Conservation (phyloP, 2,329 filamentous ascomycete species). For the Venturia effusa region DNA sequence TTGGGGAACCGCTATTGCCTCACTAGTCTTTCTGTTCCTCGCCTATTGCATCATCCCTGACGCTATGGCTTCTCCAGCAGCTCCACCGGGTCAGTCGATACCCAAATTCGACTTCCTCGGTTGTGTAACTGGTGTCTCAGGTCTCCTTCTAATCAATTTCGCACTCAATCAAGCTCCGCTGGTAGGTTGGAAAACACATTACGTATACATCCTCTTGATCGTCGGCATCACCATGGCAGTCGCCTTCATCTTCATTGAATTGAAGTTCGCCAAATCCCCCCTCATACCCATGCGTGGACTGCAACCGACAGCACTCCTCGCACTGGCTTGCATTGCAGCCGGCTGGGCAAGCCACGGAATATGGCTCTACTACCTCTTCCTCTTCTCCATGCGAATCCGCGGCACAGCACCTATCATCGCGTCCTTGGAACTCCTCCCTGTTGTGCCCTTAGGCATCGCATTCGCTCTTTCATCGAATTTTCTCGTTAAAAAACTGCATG, state of each 20-base stretch:
- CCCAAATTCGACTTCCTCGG: conserved; percentile 20
- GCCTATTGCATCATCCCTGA: conserved; percentile 18
- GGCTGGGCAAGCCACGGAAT: conserved; percentile 26
- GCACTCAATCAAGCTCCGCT: conserved; percentile 24
- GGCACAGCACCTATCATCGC: background rate
- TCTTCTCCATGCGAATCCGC: conserved; percentile 12
- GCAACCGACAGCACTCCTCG: conserved; percentile 17
- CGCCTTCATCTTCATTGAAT: conserved; percentile 21
- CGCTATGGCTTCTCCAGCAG: background rate
- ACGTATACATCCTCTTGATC: conserved; percentile 20
- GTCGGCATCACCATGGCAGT: conserved; percentile 20
- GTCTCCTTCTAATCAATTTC: conserved; percentile 23
- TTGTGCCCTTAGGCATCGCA: conserved; percentile 11
- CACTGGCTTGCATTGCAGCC: conserved; percentile 20
- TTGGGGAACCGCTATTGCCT: conserved; percentile 21
- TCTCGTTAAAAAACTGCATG: conserved; percentile 12
- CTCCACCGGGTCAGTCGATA: conserved; percentile 9
- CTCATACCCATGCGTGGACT: conserved; percentile 19
- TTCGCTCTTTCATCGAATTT: conserved; percentile 11
- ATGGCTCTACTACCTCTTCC: conserved; percentile 16
- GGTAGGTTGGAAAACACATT: conserved; percentile 20
- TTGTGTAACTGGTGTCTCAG: conserved; percentile 19
- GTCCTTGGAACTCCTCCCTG: conserved; percentile 9
- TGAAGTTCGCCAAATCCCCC: conserved; percentile 15
- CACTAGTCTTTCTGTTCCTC: conserved; percentile 16